Conservation (phyloP, 73 alveolate species). For the Stentor roeselii region DNA sequence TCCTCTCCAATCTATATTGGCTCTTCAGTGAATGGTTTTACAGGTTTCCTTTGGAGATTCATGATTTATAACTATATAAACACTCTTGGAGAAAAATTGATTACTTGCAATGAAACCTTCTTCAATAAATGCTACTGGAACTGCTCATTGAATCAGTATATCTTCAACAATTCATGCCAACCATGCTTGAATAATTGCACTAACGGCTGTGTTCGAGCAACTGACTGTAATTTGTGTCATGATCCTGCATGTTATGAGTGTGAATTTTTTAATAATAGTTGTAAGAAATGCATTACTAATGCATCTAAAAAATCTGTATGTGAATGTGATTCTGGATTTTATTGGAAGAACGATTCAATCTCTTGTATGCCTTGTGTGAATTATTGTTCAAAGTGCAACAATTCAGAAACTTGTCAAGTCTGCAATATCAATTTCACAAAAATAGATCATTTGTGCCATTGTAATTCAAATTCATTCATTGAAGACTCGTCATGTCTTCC, state of each 20-base stretch:
- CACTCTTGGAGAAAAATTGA: neutral
- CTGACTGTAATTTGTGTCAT: neutral
- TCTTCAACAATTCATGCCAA: neutral
- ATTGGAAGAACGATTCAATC: neutral
- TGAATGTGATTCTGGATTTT: neutral
- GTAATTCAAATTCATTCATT: too few species aligned
- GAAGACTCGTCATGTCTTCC: too few species aligned
- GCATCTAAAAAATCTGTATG: neutral
- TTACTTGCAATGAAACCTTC: neutral
- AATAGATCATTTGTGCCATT: too few species aligned
- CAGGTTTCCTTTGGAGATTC: neutral
- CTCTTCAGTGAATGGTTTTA: neutral
- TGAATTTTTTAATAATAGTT: neutral
- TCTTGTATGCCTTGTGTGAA: neutral
- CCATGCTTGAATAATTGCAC: neutral
- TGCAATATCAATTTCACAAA: neutral
- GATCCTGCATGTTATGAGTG: neutral
- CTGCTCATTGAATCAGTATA: neutral
- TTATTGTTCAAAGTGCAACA: neutral
- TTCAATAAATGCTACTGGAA: neutral
- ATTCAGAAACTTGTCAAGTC: neutral
- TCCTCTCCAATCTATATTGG: neutral
- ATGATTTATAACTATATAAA: too few species aligned
- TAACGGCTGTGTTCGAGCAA: neutral
- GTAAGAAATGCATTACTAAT: neutral